Evolutionary conservation across 2,329 filamentous ascomycete genomes (phyloP).

Genomic region (Neonectria sp.): DNA sequence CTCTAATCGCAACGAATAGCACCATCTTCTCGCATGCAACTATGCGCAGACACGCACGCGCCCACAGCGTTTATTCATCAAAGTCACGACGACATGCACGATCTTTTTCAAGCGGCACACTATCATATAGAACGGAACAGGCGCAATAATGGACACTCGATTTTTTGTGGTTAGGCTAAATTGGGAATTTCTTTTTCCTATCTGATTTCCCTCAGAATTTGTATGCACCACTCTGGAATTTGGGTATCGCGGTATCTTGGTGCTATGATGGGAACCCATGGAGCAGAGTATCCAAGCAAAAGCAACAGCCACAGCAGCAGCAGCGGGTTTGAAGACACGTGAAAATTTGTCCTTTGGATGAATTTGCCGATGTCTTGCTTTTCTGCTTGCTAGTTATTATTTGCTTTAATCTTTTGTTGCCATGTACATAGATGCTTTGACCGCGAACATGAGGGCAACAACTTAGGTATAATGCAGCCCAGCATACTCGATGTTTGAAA

Average conservation of each 20-base stretch:
- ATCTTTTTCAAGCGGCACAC: slow-evolving; percentile 25
- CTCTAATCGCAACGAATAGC: slow-evolving; percentile 7
- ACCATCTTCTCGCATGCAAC: slow-evolving; percentile 15
- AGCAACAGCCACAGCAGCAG: neutral
- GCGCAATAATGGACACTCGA: slow-evolving; percentile 17
- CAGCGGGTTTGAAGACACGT: neutral
- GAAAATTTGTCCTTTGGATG: neutral
- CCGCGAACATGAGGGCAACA: neutral
- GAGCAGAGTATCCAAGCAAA: neutral
- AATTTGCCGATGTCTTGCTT: neutral
- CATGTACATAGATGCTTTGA: neutral
- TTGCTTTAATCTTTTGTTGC: neutral
- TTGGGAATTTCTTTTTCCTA: neutral
- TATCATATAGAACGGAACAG: slow-evolving; percentile 29
- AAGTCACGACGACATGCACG: slow-evolving; percentile 33
- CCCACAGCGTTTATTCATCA: slow-evolving; percentile 20
- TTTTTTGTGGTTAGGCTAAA: slow-evolving; percentile 3
- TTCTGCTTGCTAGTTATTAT: neutral
- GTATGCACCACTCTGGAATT: neutral
- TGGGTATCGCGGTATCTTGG: neutral
- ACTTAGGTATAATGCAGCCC: neutral
- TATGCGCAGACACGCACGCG: slow-evolving; percentile 21
- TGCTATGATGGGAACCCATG: neutral
- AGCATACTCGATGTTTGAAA: neutral
- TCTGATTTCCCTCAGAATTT: neutral